Evolutionary conservation across 768 basidiomycete species (phyloP), one percentile per base, ranked within the genome.

Genomic region (Rhodotorula toruloides): DNA sequence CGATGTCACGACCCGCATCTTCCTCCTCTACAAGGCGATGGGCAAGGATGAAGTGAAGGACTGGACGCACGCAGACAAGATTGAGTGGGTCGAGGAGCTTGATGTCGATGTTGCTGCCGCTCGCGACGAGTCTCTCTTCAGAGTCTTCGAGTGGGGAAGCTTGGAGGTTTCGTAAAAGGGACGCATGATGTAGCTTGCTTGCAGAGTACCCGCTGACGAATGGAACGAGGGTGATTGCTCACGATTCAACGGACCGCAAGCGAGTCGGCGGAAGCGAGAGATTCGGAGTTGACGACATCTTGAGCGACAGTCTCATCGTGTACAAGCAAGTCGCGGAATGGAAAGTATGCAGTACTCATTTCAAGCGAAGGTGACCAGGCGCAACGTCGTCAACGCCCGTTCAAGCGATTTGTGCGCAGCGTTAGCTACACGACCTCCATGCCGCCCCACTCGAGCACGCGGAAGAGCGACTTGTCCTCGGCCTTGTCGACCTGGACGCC

Each of bases 1-100:
- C 19, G 81, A 81, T 58, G 76, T 81, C 52, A 75, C 81, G 12
- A 79, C 53, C 12, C 37, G 53, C 11, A 39, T 54, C 5, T 54
- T 40, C 53, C 4, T 54, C 3, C 53, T 54, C 37, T 54, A 39
- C 37, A 39, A 40, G 53, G 53, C 37, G 12, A 39, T 40, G 25
- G 17, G 40, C 6, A n/a, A 8, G 22, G 25, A 4, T 8, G n/a
- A 46, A 8, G 44, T 8, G 25, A n/a, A 40, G n/a, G 37, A n/a
- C 25, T 54, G 53, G 37, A 54, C n/a, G 53, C 39, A 54, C 25
- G 25, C 53, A 39, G 53, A 54, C n/a, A 39, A 27, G 53, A 39
- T 54, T 14, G 37, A 54, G 13, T 54, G 53, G 53, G 39, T 40
- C 6, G 22, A 40, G 37, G 53, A 54, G 53, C 37, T 54, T 17